A percentile compares a stretch with the other conserved stretches of the same genome.
Conservation (phyloP, 2,329 filamentous ascomycete species). For the Penicillium carneum region DNA sequence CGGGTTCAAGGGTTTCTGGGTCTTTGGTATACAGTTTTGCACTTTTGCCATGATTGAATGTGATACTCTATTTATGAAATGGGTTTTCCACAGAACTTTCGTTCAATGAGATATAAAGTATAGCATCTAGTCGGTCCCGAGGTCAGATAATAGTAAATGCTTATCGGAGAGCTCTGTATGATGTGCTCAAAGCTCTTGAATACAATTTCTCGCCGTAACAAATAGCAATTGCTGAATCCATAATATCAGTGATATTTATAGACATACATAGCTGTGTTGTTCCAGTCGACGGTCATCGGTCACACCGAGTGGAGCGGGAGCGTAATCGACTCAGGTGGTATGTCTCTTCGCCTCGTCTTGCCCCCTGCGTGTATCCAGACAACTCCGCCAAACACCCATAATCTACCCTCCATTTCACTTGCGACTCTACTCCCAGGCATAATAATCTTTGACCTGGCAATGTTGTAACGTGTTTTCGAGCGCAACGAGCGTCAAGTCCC, state of each 20-base stretch:
- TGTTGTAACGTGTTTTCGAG: conserved; percentile 43
- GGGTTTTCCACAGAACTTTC: neutral
- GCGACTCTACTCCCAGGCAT: neutral
- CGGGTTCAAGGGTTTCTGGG: conserved; percentile 23
- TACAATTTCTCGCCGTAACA: neutral
- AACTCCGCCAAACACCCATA: conserved; percentile 2
- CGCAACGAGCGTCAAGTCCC: conserved; percentile 39
- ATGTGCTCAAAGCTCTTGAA: neutral
- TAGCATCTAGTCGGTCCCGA: neutral
- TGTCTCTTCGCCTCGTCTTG: conserved; percentile 22
- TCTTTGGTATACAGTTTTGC: conserved; percentile 28
- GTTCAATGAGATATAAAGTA: neutral
- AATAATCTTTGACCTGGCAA: conserved; percentile 34
- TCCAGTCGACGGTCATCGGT: conserved; percentile 13
- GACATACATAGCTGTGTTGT: neutral
- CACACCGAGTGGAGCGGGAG: conserved; percentile 28
- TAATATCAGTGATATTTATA: neutral
- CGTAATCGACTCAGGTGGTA: conserved; percentile 23
- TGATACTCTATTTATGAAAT: conserved; percentile 17
- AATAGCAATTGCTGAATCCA: neutral
- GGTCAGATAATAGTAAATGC: conserved; percentile 7
- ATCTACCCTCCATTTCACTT: neutral
- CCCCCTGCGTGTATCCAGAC: conserved; percentile 24
- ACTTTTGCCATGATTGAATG: conserved; percentile 36
- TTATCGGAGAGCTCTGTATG: conserved; percentile 7